Evolutionary conservation across 306 rosid species (phyloP).

Genomic region (Rosa chinensis): DNA sequence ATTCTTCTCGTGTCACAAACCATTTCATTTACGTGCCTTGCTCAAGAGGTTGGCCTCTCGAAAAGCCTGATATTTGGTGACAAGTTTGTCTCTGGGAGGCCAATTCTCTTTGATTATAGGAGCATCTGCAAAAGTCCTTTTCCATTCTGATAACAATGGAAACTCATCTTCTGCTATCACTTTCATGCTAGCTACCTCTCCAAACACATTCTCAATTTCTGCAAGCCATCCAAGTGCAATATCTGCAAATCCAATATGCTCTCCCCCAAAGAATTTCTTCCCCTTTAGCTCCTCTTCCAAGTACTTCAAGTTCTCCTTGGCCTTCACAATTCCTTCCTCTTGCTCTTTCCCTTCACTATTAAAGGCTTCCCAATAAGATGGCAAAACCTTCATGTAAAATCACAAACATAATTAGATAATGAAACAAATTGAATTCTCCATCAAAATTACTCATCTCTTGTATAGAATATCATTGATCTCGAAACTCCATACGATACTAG

Average conservation of each 20-base stretch:
- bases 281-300: slow-evolving; percentile 28
- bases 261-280: slow-evolving; percentile 30
- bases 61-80: slow-evolving; percentile 17
- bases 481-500: too few species aligned
- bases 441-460: too few species aligned
- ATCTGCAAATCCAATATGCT: slow-evolving; percentile 25
- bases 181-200: slow-evolving; percentile 11
- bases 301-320: slow-evolving; percentile 21
- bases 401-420: not conserved
- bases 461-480: too few species aligned
- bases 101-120: slow-evolving; percentile 33
- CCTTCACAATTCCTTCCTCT: slow-evolving; percentile 25
- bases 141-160: slow-evolving; percentile 30
- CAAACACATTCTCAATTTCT: not conserved
- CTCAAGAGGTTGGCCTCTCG: not conserved
- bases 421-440: not conserved
- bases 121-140: slow-evolving; percentile 16
- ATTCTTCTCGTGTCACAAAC: not conserved
- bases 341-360: slow-evolving; percentile 29
- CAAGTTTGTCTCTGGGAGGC: slow-evolving; percentile 31
- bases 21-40: not conserved
- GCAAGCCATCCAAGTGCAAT: slow-evolving; percentile 36
- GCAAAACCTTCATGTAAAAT: slow-evolving; percentile 18
- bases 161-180: slow-evolving; percentile 17
- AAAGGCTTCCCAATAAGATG: not conserved